phyloP scores from a whole-genome alignment of 352 stramenopile genomes.

The Peronospora belbahrii region DNA sequence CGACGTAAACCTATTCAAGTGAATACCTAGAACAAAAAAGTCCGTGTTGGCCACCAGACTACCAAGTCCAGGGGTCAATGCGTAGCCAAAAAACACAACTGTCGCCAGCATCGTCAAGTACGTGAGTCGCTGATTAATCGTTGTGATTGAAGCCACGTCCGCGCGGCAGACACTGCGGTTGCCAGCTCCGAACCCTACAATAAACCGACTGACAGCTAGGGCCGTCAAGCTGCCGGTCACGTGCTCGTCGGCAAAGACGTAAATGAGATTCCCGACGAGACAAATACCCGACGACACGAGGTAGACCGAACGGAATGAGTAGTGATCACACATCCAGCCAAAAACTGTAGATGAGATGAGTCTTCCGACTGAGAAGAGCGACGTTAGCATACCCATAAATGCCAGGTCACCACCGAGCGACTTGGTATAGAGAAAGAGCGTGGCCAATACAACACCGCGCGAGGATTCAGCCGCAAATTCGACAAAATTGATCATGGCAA shows the following conservation, averaged over 20 bases:
- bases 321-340: constrained; percentile 71
- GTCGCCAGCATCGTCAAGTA: constrained; percentile 63
- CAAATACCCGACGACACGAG: constrained; percentile 57
- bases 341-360: constrained; percentile 71
- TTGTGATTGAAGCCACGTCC: constrained; percentile 59
- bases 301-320: constrained; percentile 71
- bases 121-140: constrained; percentile 54
- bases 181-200: constrained; percentile 64
- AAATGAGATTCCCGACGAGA: constrained; percentile 57
- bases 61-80: constrained; percentile 54
- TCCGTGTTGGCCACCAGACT: constrained; percentile 49
- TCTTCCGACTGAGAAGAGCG: constrained; percentile 59
- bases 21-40: constrained; percentile 37
- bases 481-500: constrained; percentile 72
- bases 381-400: constrained; percentile 70
- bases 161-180: constrained; percentile 65
- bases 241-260: constrained; percentile 53
- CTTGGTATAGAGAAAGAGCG: constrained; percentile 75
- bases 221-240: constrained; percentile 44
- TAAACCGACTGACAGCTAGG: constrained; percentile 47
- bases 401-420: constrained; percentile 57
- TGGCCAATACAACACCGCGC: constrained; percentile 59
- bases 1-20: constrained; percentile 63
- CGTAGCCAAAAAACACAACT: constrained; percentile 68
- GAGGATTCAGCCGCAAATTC: constrained; percentile 72